Base-by-base conservation (phyloP, 2,329 filamentous ascomycete genomes). In the Parafenestella ontariensis region DNA sequence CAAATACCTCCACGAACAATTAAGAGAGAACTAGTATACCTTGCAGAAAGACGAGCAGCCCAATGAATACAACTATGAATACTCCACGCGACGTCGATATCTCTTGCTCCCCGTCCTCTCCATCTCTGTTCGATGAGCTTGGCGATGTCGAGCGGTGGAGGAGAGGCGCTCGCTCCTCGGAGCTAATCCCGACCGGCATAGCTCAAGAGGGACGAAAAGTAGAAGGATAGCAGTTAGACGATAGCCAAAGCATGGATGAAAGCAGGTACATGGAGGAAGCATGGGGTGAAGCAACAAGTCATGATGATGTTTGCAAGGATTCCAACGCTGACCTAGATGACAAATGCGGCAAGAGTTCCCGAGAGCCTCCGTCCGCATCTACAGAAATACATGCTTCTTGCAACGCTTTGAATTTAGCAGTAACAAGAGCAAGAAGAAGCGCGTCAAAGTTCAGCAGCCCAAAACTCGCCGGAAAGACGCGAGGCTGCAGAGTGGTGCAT, bases 31-130 rank as follows among this genome's bases (percentile, higher is more conserved):
- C 13, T 11, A 5, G 13, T 33, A 31, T 73, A 83, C 84, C 83
- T 79, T 86, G 84, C 15, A 87, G 70, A 62, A 88, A 87, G 24
- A 88, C 84, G 44, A 87, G 75, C 2, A 82, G 68, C 67, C 83
- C 85, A 61, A 85, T 78, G 58, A 82, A 85, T 37, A 81, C 57
- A 13, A 81, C 76, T 49, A 88, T 83, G 39, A 81, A 59, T 6
- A 60, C 51, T 20, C 71, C 73, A 39, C 72, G 60, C 8, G 54
- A 59, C 18, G 47, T 63, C 2, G 72, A 73, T 15, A 76, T 70
- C 20, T 42, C 46, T 17, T 56, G 24, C 7, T 61, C 52, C 24
- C 56, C 54, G 29, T 65, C 66, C 34, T 71, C 61, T 40, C 55
- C 49, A 48, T 64, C 54, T 43, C 52, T 52, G 42, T 64, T 59